Conservation (phyloP, 1,284 basidiomycete species). For the Ustilago lituana region DNA sequence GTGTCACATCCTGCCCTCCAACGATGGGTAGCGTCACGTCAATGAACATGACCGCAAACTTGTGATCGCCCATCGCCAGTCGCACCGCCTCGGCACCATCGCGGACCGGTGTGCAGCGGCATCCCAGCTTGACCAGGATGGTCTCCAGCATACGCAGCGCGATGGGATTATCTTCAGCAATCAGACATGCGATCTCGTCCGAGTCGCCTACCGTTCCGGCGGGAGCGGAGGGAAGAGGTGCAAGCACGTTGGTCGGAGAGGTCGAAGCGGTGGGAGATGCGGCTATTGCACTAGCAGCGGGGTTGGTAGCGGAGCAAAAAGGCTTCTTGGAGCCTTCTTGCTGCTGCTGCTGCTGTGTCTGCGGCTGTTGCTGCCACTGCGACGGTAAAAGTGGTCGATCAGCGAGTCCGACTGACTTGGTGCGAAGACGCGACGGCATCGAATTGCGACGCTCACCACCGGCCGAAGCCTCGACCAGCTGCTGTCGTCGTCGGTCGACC, state of each 20-base stretch:
- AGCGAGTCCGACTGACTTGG: conserved; percentile 75
- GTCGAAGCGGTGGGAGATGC: conserved; percentile 21
- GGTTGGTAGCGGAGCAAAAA: conserved; percentile 3
- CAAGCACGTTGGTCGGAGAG: conserved; percentile 27
- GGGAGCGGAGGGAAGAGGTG: conserved; percentile 6
- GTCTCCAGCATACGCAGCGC: conserved; percentile 77
- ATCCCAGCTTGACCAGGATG: conserved; percentile 87
- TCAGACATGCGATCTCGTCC: conserved; percentile 80
- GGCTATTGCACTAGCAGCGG: conserved; percentile 5
- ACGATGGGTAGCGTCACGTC: conserved; percentile 90
- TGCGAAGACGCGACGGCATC: conserved; percentile 85
- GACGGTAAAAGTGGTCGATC: conserved; percentile 42
- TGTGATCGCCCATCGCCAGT: conserved; percentile 93
- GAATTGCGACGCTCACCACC: conserved; percentile 76
- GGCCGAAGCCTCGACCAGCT: conserved; percentile 71
- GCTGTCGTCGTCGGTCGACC: conserved; percentile 64
- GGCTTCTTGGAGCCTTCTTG: conserved; percentile 17
- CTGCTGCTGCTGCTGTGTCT: conserved; percentile 13
- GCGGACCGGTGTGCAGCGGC: conserved; percentile 89
- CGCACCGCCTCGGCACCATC: conserved; percentile 97
- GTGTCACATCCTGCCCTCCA: conserved; percentile 88
- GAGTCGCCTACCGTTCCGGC: conserved; percentile 23
- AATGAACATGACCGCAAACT: conserved; percentile 79
- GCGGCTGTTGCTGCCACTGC: conserved; percentile 30
- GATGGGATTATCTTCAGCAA: conserved; percentile 95